Evolutionary conservation across 1,284 basidiomycete genomes (phyloP).

Genomic region (Marasmius fiardii): DNA sequence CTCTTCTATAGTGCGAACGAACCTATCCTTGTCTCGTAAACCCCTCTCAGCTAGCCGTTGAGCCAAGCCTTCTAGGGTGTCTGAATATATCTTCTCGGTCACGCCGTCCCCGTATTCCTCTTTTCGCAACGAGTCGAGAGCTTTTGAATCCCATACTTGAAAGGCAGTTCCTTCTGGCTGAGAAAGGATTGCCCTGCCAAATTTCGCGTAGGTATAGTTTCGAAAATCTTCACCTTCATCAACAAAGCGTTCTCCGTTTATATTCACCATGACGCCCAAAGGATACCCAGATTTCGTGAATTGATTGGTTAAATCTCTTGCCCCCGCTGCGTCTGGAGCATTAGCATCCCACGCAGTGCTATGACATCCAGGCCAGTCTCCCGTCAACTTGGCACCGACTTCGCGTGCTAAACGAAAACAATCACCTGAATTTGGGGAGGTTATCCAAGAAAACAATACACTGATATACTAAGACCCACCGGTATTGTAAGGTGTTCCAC

Average conservation of each 20-base stretch:
- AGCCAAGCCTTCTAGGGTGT: constrained; percentile 48
- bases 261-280: constrained; percentile 64
- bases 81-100: constrained; percentile 49
- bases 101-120: constrained; percentile 66
- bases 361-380: constrained; percentile 65
- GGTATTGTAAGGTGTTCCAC: constrained; percentile 66
- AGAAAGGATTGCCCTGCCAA: constrained; percentile 52
- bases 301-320: constrained; percentile 59
- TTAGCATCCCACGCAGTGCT: constrained; percentile 72
- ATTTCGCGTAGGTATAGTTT: constrained; percentile 70
- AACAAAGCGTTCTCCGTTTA: constrained; percentile 54
- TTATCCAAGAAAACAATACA: too few relatives aligned
- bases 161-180: constrained; percentile 60
- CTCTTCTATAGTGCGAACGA: constrained; percentile 42
- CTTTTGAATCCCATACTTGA: constrained; percentile 57
- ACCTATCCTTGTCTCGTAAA: constrained; percentile 35
- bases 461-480: not conserved
- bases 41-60: constrained; percentile 43
- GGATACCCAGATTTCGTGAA: constrained; percentile 73
- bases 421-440: constrained; percentile 41
- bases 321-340: constrained; percentile 45
- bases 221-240: constrained; percentile 70
- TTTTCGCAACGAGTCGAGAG: constrained; percentile 39
- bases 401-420: constrained; percentile 49
- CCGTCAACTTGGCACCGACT: constrained; percentile 51